Base-by-base conservation (phyloP, 306 rosid genomes). In the Rosa multiflora region DNA sequence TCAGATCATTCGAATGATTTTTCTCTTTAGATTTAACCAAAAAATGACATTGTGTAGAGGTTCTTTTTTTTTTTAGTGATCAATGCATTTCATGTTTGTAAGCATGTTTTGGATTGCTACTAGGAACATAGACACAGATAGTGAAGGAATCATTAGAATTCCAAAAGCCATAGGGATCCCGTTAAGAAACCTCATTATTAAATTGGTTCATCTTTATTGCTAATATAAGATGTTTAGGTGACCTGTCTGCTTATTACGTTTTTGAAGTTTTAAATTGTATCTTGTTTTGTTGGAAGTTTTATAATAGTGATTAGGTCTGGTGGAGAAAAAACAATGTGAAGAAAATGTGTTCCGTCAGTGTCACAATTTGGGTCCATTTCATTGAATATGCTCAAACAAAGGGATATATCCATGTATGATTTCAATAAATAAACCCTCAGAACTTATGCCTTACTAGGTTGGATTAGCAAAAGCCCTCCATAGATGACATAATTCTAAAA, bases 191-290 rank as follows among this genome's bases (percentile, higher is more conserved):
- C 51, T 64, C 40, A 17, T 35, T 42, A 14, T 15, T 70, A 74
- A 71, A 71, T 55, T 81, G 76, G 20, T 73, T 0, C 8, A 9
- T 79, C 47, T 77, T 79, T 70, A 72, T n/a, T 51, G 66, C 44
- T 68, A 39, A 77, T 71, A n/a, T 9, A 70, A 63, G 68, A 77
- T 68, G 75, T 42, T 35, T 53, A 32, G 53, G 70, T 44, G 71
- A 61, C 73, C 75, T 84, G 77, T 82, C 79, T 80, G 76, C 51
- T 69, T 71, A 23, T 52, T 53, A 2, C 17, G 1, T 5, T 15
- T 8, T 52, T 21, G 1, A 67, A 23, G 39, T 80, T 53, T 49
- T 17, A 74, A 23, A 48, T 5, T 12, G 26, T 26, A 44, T 70
- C 55, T 59, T 21, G 6, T 49, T 74, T 29, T 55, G 46, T 39